Percentiles rank a stretch among this genome's conserved stretches.
Conservation (phyloP, 176 grass and related monocot species). For the Zoysia japonica region DNA sequence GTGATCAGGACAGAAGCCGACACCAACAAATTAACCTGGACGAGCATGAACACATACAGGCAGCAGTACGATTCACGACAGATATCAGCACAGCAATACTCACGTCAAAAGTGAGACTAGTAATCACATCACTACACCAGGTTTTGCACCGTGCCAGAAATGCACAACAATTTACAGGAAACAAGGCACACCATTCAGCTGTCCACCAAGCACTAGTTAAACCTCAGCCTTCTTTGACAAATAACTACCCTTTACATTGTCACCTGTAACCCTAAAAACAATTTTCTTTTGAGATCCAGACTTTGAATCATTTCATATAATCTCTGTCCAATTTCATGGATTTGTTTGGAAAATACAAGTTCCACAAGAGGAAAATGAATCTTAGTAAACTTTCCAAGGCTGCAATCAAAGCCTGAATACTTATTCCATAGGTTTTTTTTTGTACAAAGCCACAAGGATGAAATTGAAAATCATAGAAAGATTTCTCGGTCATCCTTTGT, state of each 20-base stretch:
- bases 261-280: neutral
- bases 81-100: neutral
- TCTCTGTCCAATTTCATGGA: conserved; percentile 9
- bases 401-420: neutral
- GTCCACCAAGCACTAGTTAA: neutral
- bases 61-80: neutral
- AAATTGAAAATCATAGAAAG: conserved; percentile 11
- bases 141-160: neutral
- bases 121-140: neutral
- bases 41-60: neutral
- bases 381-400: no score
- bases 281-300: neutral
- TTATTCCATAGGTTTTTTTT: neutral
- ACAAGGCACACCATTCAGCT: neutral
- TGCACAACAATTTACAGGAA: neutral
- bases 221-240: conserved; percentile 10
- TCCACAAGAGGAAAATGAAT: neutral
- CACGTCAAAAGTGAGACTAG: neutral
- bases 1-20: neutral
- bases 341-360: neutral
- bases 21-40: neutral
- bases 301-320: conserved; percentile 1
- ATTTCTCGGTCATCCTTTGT: neutral
- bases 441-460: neutral
- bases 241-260: neutral